phyloP scores from a whole-genome alignment of 495 filamentous ascomycete species.

The Penicillium bialowiezense region DNA sequence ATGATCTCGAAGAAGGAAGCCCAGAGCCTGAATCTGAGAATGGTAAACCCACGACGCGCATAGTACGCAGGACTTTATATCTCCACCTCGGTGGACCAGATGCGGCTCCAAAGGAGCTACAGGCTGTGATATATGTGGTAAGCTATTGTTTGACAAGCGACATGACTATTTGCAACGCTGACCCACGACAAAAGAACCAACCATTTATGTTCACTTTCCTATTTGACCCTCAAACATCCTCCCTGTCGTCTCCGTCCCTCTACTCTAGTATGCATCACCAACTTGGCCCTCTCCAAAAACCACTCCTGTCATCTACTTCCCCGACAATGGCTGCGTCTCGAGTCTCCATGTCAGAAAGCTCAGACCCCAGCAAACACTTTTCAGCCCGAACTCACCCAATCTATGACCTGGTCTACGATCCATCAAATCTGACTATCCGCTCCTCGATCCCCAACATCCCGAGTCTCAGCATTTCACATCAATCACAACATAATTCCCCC shows the following conservation, averaged over 20 bases:
- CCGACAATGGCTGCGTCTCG: conserved; percentile 48
- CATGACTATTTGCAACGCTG: background rate
- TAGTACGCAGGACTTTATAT: conserved; percentile 50
- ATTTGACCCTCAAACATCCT: conserved; percentile 67
- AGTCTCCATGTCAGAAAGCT: conserved; percentile 34
- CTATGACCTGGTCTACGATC: conserved; percentile 86
- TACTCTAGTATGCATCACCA: conserved; percentile 83
- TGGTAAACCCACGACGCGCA: conserved; percentile 34
- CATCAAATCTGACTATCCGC: conserved; percentile 68
- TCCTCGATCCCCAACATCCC: conserved; percentile 92
- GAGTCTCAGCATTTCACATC: conserved; percentile 39
- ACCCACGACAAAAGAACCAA: conserved; percentile 46
- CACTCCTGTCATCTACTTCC: conserved; percentile 65
- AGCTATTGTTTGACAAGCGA: conserved; percentile 8
- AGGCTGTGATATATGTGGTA: conserved; percentile 70
- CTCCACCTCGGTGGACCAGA: conserved; percentile 29
- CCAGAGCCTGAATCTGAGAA: conserved; percentile 18
- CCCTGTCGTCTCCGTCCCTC: conserved; percentile 64
- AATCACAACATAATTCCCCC: conserved; percentile 47
- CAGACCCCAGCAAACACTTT: conserved; percentile 28
- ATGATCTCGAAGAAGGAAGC: conserved; percentile 29
- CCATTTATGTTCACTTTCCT: conserved; percentile 93
- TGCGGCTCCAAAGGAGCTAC: conserved; percentile 46
- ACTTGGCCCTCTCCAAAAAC: conserved; percentile 71
- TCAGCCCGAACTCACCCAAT: conserved; percentile 48